These are phyloP conservation scores for Cylindrodendrum hubeiense DNA, from an alignment of 2,329 filamentous ascomycete species.

Conservation along the genomic window DNA sequence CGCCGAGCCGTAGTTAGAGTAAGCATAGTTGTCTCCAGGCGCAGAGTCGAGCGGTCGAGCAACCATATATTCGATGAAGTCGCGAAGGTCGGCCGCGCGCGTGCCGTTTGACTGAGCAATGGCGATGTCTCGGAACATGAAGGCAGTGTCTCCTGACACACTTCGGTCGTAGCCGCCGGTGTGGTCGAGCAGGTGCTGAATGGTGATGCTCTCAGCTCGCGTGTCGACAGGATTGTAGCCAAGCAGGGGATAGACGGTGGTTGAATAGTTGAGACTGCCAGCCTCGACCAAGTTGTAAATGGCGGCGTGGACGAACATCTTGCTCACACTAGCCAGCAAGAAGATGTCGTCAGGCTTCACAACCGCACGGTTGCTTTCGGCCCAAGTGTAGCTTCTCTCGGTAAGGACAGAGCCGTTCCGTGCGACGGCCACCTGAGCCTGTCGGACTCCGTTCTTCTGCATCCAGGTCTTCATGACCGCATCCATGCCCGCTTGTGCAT, in stretches of 20 bases:
- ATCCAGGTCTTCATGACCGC: constrained; percentile 26
- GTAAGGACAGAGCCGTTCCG: not conserved
- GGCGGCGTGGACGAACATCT: constrained; percentile 32
- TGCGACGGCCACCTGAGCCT: constrained; percentile 31
- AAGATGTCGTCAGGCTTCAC: constrained; percentile 30
- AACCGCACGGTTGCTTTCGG: constrained; percentile 26
- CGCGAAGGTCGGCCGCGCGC: constrained; percentile 28
- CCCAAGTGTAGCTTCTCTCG: constrained; percentile 35
- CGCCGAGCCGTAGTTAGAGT: constrained; percentile 34
- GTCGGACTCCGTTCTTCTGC: constrained; percentile 31
- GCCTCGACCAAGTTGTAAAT: constrained; percentile 11
- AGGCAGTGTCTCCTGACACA: constrained; percentile 16
- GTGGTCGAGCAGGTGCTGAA: constrained; percentile 34
- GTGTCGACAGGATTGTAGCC: constrained; percentile 25
- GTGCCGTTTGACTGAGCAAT: constrained; percentile 15
- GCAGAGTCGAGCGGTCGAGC: constrained; percentile 21
- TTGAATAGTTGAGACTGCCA: not conserved
- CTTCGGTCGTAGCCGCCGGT: constrained; percentile 22
- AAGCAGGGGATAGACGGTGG: constrained; percentile 28
- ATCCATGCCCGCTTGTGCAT: constrained; percentile 10
- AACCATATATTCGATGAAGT: constrained; percentile 34
- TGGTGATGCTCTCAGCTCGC: constrained; percentile 23
- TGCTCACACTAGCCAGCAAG: constrained; percentile 32
- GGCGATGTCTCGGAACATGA: constrained; percentile 28
- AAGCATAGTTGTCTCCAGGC: constrained; percentile 19